Evolutionary conservation across 2,329 filamentous ascomycete genomes (phyloP).

Genomic region (Fusarium nurragi): DNA sequence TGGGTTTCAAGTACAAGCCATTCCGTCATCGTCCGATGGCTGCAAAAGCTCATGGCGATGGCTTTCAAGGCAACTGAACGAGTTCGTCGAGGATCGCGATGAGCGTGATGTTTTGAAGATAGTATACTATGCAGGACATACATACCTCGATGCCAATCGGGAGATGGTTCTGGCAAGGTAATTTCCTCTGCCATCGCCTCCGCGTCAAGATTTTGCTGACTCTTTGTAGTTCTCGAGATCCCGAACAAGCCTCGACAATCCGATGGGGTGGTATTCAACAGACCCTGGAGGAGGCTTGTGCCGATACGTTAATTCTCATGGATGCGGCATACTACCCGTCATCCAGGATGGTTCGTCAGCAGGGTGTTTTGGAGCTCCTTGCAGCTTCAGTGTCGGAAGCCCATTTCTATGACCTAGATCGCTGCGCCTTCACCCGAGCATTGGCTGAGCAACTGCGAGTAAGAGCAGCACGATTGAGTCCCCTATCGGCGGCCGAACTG

Average conservation of each 20-base stretch:
- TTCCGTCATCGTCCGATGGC: slow-evolving; percentile 59
- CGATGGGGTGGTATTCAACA: slow-evolving; percentile 67
- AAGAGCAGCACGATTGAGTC: slow-evolving; percentile 56
- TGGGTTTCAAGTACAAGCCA: slow-evolving; percentile 57
- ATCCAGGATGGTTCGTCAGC: slow-evolving; percentile 60
- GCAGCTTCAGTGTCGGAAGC: slow-evolving; percentile 65
- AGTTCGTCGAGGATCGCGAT: slow-evolving; percentile 64
- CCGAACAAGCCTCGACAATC: slow-evolving; percentile 57
- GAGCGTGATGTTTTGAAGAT: slow-evolving; percentile 67
- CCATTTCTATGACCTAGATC: slow-evolving; percentile 58
- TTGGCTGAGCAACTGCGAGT: slow-evolving; percentile 61
- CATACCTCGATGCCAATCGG: slow-evolving; percentile 63
- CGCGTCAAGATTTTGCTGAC: slow-evolving; percentile 31
- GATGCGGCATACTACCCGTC: slow-evolving; percentile 67
- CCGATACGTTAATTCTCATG: slow-evolving; percentile 67
- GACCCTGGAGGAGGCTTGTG: slow-evolving; percentile 63
- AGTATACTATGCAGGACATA: slow-evolving; percentile 66
- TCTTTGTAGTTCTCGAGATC: slow-evolving; percentile 57
- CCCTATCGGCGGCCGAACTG: slow-evolving; percentile 62
- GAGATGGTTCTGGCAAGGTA: slow-evolving; percentile 68
- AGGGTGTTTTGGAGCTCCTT: slow-evolving; percentile 65
- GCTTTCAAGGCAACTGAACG: slow-evolving; percentile 61
- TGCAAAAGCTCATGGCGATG: slow-evolving; percentile 63
- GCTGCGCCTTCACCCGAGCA: slow-evolving; percentile 62
- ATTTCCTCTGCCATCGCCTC: no score